Percentiles rank a stretch among this genome's conserved stretches.
These are phyloP conservation scores for Tricholoma saponaceum DNA, from an alignment of 768 basidiomycete genomes.

Conservation along the genomic window DNA sequence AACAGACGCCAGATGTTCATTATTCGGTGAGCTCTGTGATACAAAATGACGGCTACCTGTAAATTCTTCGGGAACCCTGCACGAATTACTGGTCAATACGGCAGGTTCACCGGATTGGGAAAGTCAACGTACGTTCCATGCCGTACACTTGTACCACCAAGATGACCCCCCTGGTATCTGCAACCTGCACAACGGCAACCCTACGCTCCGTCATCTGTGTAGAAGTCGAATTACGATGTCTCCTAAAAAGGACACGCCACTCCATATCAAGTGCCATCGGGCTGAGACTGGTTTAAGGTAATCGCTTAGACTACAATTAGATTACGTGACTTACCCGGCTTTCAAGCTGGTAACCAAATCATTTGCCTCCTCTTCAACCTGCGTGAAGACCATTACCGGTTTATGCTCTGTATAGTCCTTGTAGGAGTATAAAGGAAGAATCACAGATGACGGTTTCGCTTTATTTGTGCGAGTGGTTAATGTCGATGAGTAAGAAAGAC, in stretches of 20 bases:
- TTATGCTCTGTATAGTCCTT: conserved; percentile 21
- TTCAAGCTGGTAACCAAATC: conserved; percentile 24
- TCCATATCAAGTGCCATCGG: conserved; percentile 32
- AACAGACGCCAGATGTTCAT: neutral
- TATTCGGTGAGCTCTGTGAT: neutral
- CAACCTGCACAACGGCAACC: conserved; percentile 28
- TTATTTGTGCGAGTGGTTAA: neutral
- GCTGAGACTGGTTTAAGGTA: conserved; percentile 3
- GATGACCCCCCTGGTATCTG: conserved; percentile 26
- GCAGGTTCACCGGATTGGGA: neutral
- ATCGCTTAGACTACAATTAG: neutral
- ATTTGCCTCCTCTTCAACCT: conserved; percentile 25
- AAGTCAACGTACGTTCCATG: conserved; percentile 24
- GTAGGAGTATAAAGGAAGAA: conserved; percentile 25
- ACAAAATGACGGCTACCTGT: conserved; percentile 12
- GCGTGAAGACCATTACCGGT: conserved; percentile 23
- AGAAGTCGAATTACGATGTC: neutral
- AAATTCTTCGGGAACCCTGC: conserved; percentile 28
- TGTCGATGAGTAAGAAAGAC: neutral
- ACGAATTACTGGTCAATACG: neutral
- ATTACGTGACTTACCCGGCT: conserved; percentile 14
- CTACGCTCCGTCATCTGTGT: conserved; percentile 13
- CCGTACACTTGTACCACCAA: conserved; percentile 25
- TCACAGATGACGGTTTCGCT: neutral
- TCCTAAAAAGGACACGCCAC: conserved; percentile 24